Conservation (phyloP, 257 asterid species). For the Nicotiana tabacum region DNA sequence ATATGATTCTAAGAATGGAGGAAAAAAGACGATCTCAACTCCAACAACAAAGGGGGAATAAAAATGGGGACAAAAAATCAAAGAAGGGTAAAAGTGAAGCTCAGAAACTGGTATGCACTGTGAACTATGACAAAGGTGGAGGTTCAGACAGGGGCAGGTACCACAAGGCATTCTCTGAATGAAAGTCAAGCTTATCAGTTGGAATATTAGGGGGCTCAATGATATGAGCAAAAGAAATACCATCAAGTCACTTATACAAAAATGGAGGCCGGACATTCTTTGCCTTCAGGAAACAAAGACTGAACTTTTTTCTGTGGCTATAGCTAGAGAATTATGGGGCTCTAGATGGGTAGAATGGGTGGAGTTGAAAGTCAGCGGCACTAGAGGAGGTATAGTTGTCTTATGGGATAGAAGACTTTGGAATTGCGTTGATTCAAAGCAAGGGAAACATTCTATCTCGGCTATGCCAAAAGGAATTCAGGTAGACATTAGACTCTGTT, state of each 20-base stretch:
- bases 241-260: background rate
- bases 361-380: background rate
- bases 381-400: background rate
- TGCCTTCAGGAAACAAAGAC: background rate
- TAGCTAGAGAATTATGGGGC: background rate
- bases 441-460: no score
- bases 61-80: background rate
- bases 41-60: background rate
- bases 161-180: no score
- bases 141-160: no score
- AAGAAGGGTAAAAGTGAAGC: background rate
- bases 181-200: no score
- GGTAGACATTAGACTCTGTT: no score
- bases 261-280: background rate
- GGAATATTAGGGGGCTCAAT: background rate
- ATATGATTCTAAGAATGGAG: background rate
- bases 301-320: background rate
- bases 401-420: background rate
- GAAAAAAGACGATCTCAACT: background rate
- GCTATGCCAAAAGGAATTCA: no score
- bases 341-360: background rate
- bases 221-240: background rate
- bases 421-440: no score
- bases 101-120: no score
- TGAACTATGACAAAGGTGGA: no score